phyloP scores from a whole-genome alignment of 208 protist species.

The Herpetomonas tarakana region DNA sequence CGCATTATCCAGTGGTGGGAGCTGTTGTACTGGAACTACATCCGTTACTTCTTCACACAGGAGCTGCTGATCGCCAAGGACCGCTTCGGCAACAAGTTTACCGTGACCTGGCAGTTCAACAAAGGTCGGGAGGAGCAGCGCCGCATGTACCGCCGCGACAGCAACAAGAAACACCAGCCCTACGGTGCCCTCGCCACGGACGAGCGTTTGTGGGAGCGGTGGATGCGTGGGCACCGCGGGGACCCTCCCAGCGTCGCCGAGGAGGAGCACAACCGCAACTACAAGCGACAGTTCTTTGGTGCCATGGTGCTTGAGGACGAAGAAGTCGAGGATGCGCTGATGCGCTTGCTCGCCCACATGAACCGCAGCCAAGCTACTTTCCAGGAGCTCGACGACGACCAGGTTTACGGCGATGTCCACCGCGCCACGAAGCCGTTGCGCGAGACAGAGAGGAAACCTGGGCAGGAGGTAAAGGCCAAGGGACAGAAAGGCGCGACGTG shows the following conservation, averaged over 20 bases:
- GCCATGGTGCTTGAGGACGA: slow-evolving; percentile 86
- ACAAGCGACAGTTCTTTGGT: slow-evolving; percentile 86
- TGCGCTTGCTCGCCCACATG: slow-evolving; percentile 87
- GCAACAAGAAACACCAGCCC: slow-evolving; percentile 81
- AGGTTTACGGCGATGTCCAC: slow-evolving; percentile 79
- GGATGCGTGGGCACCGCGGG: slow-evolving; percentile 84
- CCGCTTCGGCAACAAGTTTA: slow-evolving; percentile 89
- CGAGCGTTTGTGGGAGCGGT: slow-evolving; percentile 83
- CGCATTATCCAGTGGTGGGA: slow-evolving; percentile 89
- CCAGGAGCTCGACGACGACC: slow-evolving; percentile 86
- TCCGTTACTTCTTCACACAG: slow-evolving; percentile 88
- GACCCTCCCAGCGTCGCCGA: slow-evolving; percentile 81
- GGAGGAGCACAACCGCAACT: slow-evolving; percentile 76
- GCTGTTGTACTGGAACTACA: slow-evolving; percentile 81
- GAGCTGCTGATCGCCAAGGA: slow-evolving; percentile 89
- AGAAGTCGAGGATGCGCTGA: slow-evolving; percentile 86
- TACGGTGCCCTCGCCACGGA: slow-evolving; percentile 86
- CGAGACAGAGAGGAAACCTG: slow-evolving; percentile 61
- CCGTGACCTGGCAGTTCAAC: slow-evolving; percentile 81
- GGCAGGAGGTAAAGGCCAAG: slow-evolving; percentile 55
- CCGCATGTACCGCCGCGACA: slow-evolving; percentile 81
- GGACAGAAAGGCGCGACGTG: slow-evolving; percentile 71
- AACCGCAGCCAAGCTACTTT: slow-evolving; percentile 75
- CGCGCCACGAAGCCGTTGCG: slow-evolving; percentile 66
- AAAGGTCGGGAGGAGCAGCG: slow-evolving; percentile 86